phyloP scores from a whole-genome alignment of 805 yeast species.

The Hyphopichia homilentoma region DNA sequence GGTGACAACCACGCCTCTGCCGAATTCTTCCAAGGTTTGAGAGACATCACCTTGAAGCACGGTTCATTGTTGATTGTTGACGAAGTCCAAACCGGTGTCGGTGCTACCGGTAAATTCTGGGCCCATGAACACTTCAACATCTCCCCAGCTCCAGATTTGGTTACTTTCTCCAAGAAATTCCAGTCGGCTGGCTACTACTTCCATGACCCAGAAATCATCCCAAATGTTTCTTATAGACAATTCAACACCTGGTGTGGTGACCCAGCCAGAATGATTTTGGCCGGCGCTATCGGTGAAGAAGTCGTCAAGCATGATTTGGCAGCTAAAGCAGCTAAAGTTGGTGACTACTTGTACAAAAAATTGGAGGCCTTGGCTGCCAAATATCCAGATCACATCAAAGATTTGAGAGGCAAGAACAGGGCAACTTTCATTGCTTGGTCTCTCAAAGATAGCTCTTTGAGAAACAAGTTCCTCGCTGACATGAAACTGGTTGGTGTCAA shows the following conservation, averaged over 20 bases:
- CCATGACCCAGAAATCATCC: constrained; percentile 68
- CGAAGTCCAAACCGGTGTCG: constrained; percentile 89
- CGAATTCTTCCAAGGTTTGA: constrained; percentile 75
- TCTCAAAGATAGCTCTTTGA: constrained; percentile 45
- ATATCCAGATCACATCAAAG: constrained; percentile 49
- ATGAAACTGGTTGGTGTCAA: constrained; percentile 68
- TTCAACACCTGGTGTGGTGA: constrained; percentile 95
- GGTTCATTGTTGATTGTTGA: constrained; percentile 73
- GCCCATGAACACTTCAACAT: constrained; percentile 84
- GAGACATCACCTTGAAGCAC: constrained; percentile 69
- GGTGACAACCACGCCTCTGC: constrained; percentile 86
- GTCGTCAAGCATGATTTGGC: constrained; percentile 58
- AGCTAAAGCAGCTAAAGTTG: constrained; percentile 54
- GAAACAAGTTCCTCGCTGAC: constrained; percentile 59
- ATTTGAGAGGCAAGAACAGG: constrained; percentile 69
- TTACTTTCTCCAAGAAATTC: constrained; percentile 84
- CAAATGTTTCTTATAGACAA: constrained; percentile 79
- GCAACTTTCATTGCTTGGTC: constrained; percentile 88
- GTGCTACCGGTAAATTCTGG: constrained; percentile 84
- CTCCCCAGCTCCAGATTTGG: constrained; percentile 74
- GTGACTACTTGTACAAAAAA: constrained; percentile 59
- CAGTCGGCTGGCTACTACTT: constrained; percentile 87
- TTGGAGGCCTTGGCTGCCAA: constrained; percentile 50
- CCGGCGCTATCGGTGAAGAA: constrained; percentile 70
- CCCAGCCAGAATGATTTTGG: constrained; percentile 74